Evolutionary conservation across 2,329 filamentous ascomycete genomes (phyloP).

Genomic region (Sarocladium strictum): DNA sequence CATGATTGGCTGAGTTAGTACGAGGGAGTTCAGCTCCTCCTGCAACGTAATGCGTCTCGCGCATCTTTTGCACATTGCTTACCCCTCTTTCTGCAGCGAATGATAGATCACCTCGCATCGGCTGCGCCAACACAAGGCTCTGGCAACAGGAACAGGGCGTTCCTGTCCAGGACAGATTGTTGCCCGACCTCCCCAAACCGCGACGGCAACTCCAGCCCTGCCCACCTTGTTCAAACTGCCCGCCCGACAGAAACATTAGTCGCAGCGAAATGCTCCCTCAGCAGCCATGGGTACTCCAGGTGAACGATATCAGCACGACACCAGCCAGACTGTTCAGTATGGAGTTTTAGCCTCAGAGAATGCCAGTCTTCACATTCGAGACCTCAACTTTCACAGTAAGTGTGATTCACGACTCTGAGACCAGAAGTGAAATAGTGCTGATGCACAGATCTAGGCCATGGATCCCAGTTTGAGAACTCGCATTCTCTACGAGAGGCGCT

Average conservation of each 20-base stretch:
- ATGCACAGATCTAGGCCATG: not conserved
- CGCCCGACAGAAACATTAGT: not conserved
- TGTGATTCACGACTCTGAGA: not conserved
- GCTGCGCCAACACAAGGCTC: not conserved
- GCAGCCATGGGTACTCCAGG: not conserved
- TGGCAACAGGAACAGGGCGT: not conserved
- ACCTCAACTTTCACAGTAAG: not conserved
- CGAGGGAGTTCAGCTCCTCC: no score
- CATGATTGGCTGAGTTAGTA: no score
- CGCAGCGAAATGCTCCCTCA: not conserved
- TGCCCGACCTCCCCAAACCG: not conserved
- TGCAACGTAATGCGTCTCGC: not conserved
- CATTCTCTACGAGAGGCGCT: not conserved
- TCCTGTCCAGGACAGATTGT: not conserved
- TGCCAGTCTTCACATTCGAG: not conserved
- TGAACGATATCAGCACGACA: not conserved
- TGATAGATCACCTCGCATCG: not conserved
- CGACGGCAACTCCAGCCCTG: not conserved
- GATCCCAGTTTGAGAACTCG: not conserved
- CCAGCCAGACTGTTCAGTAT: not conserved
- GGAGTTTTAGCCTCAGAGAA: not conserved
- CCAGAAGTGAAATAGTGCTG: not conserved
- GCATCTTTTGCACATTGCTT: not conserved
- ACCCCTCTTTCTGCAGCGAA: constrained; percentile 2
- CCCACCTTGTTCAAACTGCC: not conserved